Conservation (phyloP, 257 asterid genomes). For the Ehretia macrophylla region DNA sequence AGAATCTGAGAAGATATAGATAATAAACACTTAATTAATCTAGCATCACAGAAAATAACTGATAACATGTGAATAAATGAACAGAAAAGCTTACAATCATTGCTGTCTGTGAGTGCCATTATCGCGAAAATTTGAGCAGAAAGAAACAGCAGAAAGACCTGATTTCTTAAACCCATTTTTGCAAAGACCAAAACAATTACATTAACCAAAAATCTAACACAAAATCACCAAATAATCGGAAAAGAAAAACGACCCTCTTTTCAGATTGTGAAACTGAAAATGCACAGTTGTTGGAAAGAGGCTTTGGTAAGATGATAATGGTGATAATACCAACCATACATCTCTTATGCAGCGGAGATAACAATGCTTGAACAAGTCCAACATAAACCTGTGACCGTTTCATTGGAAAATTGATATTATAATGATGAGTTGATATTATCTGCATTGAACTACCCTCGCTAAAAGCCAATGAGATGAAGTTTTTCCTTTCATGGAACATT, state of each 20-base stretch:
- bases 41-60: neutral
- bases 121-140: slow-evolving; percentile 26
- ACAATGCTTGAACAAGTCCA: neutral
- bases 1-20: too few relatives aligned
- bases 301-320: too few relatives aligned
- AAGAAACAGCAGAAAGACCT: slow-evolving; percentile 31
- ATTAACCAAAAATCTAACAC: slow-evolving; percentile 4
- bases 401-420: too few relatives aligned
- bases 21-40: neutral
- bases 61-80: neutral
- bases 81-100: slow-evolving; percentile 46
- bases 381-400: neutral
- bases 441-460: neutral
- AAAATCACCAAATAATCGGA: neutral
- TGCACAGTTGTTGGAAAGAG: too few relatives aligned
- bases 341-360: neutral
- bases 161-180: slow-evolving; percentile 37
- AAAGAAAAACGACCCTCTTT: too few relatives aligned
- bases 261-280: too few relatives aligned
- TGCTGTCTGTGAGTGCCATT: slow-evolving; percentile 37
- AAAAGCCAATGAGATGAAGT: neutral
- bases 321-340: too few relatives aligned
- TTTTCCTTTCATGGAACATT: neutral
- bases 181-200: slow-evolving; percentile 10
- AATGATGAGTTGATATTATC: neutral